Conservation (phyloP, 805 yeast genomes). For the Candida verbasci region DNA sequence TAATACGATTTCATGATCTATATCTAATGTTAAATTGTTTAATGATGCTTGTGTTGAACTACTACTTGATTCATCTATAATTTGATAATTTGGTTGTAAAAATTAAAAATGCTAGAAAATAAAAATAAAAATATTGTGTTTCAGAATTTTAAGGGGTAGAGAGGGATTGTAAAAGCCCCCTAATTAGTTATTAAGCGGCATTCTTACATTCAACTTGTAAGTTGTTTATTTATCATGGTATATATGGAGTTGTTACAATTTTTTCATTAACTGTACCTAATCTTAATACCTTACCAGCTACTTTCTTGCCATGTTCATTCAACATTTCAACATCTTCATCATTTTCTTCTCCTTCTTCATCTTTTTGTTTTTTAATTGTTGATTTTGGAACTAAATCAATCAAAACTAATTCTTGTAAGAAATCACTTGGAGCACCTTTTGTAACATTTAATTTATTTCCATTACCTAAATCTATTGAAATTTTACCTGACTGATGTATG, state of each 20-base stretch:
- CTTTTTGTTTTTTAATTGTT: neutral
- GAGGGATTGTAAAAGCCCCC: too few species aligned
- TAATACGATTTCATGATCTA: conserved; percentile 1
- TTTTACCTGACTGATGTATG: conserved; percentile 78
- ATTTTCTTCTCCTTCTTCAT: neutral
- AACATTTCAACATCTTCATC: conserved; percentile 19
- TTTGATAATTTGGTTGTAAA: conserved; percentile 6
- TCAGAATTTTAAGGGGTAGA: too few species aligned
- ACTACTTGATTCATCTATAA: neutral
- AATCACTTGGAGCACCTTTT: conserved; percentile 63
- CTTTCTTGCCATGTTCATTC: conserved; percentile 17
- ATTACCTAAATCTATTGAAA: conserved; percentile 70
- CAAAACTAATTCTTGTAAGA: conserved; percentile 69
- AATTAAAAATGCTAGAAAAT: neutral
- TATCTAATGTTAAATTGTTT: conserved; percentile 1
- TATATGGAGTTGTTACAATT: conserved; percentile 28
- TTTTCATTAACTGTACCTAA: conserved; percentile 28
- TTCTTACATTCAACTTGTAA: neutral
- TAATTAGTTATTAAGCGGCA: too few species aligned
- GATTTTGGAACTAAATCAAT: conserved; percentile 33
- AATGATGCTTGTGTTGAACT: neutral
- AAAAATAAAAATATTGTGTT: neutral
- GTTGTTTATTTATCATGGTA: too few species aligned
- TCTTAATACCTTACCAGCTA: conserved; percentile 22
- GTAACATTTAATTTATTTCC: conserved; percentile 59